Evolutionary conservation across 176 grass and related monocot species (phyloP), one percentile per base, ranked within the genome.

Genomic region (Aegilops speltoides): DNA sequence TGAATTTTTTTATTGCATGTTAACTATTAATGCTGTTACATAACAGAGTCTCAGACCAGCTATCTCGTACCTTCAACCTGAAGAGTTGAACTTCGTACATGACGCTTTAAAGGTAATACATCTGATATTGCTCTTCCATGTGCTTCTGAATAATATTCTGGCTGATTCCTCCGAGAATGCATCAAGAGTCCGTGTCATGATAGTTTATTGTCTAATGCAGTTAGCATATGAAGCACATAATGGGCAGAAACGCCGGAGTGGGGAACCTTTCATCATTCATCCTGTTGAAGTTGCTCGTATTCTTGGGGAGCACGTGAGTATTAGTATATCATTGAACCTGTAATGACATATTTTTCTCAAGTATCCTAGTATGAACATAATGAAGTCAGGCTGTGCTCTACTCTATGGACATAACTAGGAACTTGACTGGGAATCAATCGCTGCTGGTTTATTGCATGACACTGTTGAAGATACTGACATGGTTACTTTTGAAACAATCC

Each of bases 261-360:
- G 97, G 38, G 94, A 98, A 86, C 97, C 97, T 25, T 98, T 98
- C 85, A 98, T 98, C 79, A 96, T 98, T 84, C 97, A 98, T 92
- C 97, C 97, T 76, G 97, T 98, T 73, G 97, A 96, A 94, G 97
- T 98, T 91, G 97, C 97, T 24, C 79, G 85, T 73, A 98, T 98
- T 86, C 94, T 98, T 64, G 97, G 90, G 83, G 94, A 96, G 90
- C 97, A 92, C 19, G 97, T 98, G 80, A 88, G 91, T 92, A 63
- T 43, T 92, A 57, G 52, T 93, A 41, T 65, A 38, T 68, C 12
- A 80, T 61, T 67, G 73, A 9, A 60, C 31, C 12, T 79, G 34
- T 79, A 33, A 45, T 84, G 65, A 23, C 73, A 6, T 69, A 78
- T 13, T 81, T 72, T 89, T 34, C 66, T 86, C 86, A 85, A 40